Percentiles rank a stretch among this genome's conserved stretches.
Evolutionary conservation across 768 basidiomycete genomes (phyloP).

Genomic region (Leccinum longicurvipes): DNA sequence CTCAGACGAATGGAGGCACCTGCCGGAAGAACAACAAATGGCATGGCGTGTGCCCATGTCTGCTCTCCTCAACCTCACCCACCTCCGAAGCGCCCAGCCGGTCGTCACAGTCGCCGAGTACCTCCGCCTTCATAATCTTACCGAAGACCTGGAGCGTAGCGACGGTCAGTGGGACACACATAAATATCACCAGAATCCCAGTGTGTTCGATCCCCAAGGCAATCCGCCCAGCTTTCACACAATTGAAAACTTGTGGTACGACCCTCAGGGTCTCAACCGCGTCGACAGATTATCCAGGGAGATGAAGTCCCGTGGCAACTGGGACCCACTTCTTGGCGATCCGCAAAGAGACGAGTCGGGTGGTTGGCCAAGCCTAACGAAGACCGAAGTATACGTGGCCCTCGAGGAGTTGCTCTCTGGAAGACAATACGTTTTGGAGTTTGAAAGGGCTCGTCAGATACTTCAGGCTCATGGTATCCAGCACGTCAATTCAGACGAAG

Average conservation of each 20-base stretch:
- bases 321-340: conserved; percentile 19
- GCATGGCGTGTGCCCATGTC: conserved; percentile 36
- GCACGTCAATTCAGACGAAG: conserved; percentile 25
- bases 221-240: conserved; percentile 27
- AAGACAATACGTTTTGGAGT: conserved; percentile 17
- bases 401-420: conserved; percentile 19
- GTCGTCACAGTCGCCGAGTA: conserved; percentile 43
- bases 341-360: conserved; percentile 14
- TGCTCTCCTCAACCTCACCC: conserved; percentile 42
- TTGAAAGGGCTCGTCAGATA: conserved; percentile 23
- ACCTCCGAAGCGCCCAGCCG: conserved; percentile 35
- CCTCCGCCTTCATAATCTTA: conserved; percentile 38
- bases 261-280: conserved; percentile 34
- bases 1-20: conserved; percentile 39
- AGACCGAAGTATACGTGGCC: conserved; percentile 17
- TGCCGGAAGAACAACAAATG: conserved; percentile 36
- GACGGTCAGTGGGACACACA: conserved; percentile 39
- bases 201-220: conserved; percentile 22
- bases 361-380: conserved; percentile 22
- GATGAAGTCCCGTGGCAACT: conserved; percentile 32
- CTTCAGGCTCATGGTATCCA: conserved; percentile 14
- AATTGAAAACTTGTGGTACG: conserved; percentile 41
- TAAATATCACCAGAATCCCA: conserved; percentile 32
- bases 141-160: conserved; percentile 33
- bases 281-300: conserved; percentile 36